These are phyloP conservation scores for Cucumis melo DNA, from an alignment of 306 rosid genomes.

Conservation along the genomic window DNA sequence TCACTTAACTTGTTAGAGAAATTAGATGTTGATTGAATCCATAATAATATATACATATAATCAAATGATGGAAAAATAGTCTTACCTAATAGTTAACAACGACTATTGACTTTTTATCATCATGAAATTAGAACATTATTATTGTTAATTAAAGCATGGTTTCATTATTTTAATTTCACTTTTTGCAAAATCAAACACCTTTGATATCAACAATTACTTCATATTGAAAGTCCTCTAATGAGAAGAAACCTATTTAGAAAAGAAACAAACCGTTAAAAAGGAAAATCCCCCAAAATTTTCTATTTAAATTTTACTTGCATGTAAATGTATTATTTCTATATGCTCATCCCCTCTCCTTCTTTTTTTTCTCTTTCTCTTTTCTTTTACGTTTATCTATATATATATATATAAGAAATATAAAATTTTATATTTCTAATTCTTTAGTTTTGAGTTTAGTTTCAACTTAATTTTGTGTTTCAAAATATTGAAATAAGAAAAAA, in stretches of 20 bases:
- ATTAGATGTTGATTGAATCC: background rate
- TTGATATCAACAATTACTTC: background rate
- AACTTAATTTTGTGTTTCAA: too few relatives aligned
- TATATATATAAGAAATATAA: too few relatives aligned
- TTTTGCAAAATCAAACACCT: background rate
- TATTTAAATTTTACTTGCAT: too few relatives aligned
- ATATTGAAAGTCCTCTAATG: background rate
- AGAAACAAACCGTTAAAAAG: too few relatives aligned
- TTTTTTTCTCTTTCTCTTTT: too few relatives aligned
- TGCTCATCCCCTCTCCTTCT: too few relatives aligned
- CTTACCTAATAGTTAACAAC: constrained; percentile 25
- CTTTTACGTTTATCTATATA: too few relatives aligned
- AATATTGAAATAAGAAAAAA: too few relatives aligned
- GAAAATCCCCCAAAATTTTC: too few relatives aligned
- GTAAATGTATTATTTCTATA: too few relatives aligned
- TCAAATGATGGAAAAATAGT: constrained; percentile 6
- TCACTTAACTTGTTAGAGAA: background rate
- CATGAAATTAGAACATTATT: background rate
- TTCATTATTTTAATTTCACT: background rate
- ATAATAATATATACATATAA: background rate
- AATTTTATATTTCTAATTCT: too few relatives aligned
- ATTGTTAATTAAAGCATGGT: background rate
- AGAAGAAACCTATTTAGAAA: background rate
- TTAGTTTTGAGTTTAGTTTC: too few relatives aligned
- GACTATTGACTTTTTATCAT: constrained; percentile 12